Evolutionary conservation across 306 rosid genomes (phyloP).

Genomic region (Neltuma alba): DNA sequence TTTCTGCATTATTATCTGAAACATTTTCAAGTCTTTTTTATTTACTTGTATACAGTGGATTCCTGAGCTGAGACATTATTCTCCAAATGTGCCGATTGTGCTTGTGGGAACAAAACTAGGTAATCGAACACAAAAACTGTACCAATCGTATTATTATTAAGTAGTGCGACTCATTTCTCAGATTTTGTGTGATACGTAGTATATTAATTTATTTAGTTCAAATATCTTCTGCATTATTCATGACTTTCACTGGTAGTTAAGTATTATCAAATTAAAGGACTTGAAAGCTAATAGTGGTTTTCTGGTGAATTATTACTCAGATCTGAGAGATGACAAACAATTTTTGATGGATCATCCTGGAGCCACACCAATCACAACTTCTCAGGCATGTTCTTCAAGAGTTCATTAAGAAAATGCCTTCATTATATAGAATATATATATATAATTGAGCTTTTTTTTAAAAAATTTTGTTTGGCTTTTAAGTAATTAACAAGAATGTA

Average conservation of each 20-base stretch:
- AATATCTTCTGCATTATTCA: too few species aligned
- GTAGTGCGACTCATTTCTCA: not conserved
- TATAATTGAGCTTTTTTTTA: not conserved
- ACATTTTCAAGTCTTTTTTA: constrained; percentile 5
- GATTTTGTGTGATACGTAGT: not conserved
- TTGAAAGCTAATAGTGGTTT: not conserved
- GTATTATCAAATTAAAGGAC: not conserved
- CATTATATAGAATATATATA: constrained; percentile 25
- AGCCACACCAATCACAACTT: constrained; percentile 53
- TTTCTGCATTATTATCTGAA: not conserved
- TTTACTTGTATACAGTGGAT: constrained; percentile 56
- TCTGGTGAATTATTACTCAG: constrained; percentile 38
- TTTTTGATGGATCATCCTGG: constrained; percentile 65
- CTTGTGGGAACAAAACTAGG: constrained; percentile 85
- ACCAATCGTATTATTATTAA: not conserved
- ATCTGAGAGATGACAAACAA: constrained; percentile 71
- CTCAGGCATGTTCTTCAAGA: constrained; percentile 50
- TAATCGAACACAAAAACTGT: constrained; percentile 19
- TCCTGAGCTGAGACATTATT: constrained; percentile 76
- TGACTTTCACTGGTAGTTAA: not conserved
- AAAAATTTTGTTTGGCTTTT: not conserved
- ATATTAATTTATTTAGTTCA: not conserved
- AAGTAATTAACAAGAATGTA: constrained; percentile 11
- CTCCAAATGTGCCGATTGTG: constrained; percentile 73
- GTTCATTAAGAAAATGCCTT: not conserved